These are phyloP conservation scores for Circinella minor DNA, from an alignment of 371 early-diverging fungal genomes.

Conservation along the genomic window DNA sequence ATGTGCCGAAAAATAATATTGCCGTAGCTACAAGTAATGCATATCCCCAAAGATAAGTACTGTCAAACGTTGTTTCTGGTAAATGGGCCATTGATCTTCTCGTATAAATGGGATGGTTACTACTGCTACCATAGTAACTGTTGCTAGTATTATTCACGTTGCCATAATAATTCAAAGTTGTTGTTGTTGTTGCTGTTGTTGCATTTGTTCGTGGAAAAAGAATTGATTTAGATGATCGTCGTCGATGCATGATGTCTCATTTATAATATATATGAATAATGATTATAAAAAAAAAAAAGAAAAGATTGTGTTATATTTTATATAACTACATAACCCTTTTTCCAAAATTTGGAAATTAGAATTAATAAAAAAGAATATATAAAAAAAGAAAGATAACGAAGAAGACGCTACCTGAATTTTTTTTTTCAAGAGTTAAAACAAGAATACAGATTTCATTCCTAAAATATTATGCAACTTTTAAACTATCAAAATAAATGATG, in stretches of 20 bases:
- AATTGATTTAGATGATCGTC: slow-evolving; percentile 31
- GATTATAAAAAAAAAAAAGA: no score
- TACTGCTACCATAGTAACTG: slow-evolving; percentile 2
- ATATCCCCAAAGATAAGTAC: slow-evolving; percentile 75
- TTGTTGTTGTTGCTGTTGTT: not conserved
- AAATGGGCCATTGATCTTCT: slow-evolving; percentile 57
- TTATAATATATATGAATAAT: no score
- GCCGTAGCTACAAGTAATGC: slow-evolving; percentile 65
- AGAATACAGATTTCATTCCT: no score
- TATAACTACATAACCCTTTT: no score
- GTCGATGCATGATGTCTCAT: slow-evolving; percentile 25
- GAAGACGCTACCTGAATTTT: no score
- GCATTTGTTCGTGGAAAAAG: slow-evolving; percentile 19
- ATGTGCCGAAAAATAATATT: slow-evolving; percentile 59
- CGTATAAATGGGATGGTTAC: slow-evolving; percentile 17
- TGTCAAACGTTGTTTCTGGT: slow-evolving; percentile 67
- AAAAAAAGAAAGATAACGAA: no score
- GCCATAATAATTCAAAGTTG: not conserved
- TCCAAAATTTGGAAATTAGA: no score
- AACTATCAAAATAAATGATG: no score
- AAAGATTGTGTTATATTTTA: no score
- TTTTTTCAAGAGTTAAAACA: no score
- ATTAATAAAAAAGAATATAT: no score
- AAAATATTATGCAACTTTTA: no score
- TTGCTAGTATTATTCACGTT: not conserved